Conservation (phyloP, 2,329 filamentous ascomycete genomes). For the Aspergillus jensenii region DNA sequence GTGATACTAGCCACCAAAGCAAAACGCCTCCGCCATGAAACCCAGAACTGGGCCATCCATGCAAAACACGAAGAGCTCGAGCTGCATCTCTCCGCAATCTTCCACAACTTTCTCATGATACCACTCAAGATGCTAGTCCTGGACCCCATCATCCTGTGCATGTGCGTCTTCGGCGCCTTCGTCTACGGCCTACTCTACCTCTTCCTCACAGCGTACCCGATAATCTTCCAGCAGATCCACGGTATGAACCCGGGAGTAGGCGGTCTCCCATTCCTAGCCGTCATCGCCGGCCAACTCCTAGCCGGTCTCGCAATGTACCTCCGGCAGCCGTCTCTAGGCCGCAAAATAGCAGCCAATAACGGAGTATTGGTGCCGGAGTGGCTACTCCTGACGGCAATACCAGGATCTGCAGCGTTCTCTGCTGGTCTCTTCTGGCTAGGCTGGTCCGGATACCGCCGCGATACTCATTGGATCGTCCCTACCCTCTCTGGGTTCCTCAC, state of each 20-base stretch:
- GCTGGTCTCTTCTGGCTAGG: constrained; percentile 46
- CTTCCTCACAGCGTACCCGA: constrained; percentile 47
- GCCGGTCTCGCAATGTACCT: constrained; percentile 42
- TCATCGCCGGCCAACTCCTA: constrained; percentile 45
- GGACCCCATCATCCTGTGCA: constrained; percentile 21
- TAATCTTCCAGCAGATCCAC: constrained; percentile 43
- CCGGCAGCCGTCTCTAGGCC: constrained; percentile 40
- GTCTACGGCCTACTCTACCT: constrained; percentile 46
- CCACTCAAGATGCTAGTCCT: constrained; percentile 29
- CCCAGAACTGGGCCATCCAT: constrained; percentile 35
- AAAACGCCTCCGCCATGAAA: constrained; percentile 31
- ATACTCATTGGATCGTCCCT: constrained; percentile 43
- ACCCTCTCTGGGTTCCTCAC: constrained; percentile 44
- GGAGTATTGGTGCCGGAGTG: constrained; percentile 39
- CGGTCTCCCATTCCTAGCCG: constrained; percentile 45
- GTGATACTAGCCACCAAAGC: constrained; percentile 37
- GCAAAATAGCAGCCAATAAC: constrained; percentile 34
- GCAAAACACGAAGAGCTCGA: constrained; percentile 26
- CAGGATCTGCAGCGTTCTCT: constrained; percentile 47
- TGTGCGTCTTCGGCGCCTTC: constrained; percentile 29
- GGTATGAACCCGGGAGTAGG: constrained; percentile 41
- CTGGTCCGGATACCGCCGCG: constrained; percentile 38
- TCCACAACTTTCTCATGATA: too few species aligned
- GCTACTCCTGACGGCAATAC: constrained; percentile 48
- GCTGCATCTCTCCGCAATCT: constrained; percentile 34